Conservation (phyloP, 2,329 filamentous ascomycete species). For the Ceratocystis papillata region DNA sequence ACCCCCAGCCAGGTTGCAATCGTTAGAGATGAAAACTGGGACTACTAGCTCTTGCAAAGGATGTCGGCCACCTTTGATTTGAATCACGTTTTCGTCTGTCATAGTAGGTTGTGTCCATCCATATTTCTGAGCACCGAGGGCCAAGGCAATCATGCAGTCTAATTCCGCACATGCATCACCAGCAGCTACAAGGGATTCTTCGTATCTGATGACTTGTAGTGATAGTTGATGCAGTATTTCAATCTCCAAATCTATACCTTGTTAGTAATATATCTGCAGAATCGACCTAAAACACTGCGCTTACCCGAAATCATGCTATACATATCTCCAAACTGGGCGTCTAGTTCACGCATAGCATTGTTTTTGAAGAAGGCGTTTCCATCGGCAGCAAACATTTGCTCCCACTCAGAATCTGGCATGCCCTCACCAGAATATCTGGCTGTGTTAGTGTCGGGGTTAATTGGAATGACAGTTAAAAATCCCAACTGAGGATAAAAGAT, state of each 20-base stretch:
- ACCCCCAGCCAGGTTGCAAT: conserved; percentile 59
- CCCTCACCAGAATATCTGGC: conserved; percentile 53
- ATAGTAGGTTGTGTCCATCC: conserved; percentile 60
- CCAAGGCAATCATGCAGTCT: conserved; percentile 72
- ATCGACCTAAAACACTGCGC: conserved; percentile 28
- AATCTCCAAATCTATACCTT: conserved; percentile 64
- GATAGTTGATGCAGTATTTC: conserved; percentile 74
- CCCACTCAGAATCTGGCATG: conserved; percentile 53
- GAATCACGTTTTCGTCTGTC: conserved; percentile 56
- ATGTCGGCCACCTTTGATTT: conserved; percentile 71
- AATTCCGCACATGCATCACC: conserved; percentile 79
- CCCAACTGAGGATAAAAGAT: conserved; percentile 87
- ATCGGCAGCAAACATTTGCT: conserved; percentile 63
- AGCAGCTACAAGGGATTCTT: conserved; percentile 53
- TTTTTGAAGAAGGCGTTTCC: conserved; percentile 79
- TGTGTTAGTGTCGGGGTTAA: conserved; percentile 41
- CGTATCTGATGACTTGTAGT: conserved; percentile 56
- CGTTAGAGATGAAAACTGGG: conserved; percentile 70
- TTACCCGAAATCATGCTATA: conserved; percentile 72
- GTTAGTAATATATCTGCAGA: not conserved
- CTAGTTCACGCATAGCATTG: conserved; percentile 65
- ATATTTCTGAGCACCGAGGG: conserved; percentile 64
- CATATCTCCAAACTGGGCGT: conserved; percentile 71
- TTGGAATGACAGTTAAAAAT: conserved; percentile 66
- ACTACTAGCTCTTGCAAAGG: conserved; percentile 77